Conservation (phyloP, 176 grass and related monocot genomes). For the Lolium rigidum region DNA sequence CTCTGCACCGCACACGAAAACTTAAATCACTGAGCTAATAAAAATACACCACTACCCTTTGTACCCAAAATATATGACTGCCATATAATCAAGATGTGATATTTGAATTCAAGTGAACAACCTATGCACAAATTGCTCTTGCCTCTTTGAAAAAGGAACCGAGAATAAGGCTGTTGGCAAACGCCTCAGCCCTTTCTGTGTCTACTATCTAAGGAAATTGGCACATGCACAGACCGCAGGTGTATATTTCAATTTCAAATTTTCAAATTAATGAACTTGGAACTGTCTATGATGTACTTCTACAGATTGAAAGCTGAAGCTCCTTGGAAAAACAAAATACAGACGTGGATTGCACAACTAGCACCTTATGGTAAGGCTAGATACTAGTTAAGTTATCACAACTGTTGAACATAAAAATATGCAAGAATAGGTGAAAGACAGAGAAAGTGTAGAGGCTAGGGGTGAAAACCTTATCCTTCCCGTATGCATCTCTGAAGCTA, state of each 20-base stretch:
- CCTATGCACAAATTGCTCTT: neutral
- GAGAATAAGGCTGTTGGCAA: conserved; percentile 1
- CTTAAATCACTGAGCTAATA: conserved; percentile 17
- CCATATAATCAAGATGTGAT: neutral
- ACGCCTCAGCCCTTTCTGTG: neutral
- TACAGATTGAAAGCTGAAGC: neutral
- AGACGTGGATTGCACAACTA: neutral
- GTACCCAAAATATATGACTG: neutral
- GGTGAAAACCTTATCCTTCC: conserved; percentile 70
- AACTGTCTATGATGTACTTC: neutral
- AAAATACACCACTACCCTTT: neutral
- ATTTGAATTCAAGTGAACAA: conserved; percentile 26
- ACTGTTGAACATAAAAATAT: conserved; percentile 22
- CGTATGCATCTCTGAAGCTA: conserved; percentile 54
- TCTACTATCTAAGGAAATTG: neutral
- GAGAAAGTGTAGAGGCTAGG: conserved; percentile 30
- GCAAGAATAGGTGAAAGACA: neutral
- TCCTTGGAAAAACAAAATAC: neutral
- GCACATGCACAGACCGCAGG: neutral
- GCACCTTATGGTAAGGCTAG: neutral
- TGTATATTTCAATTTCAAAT: neutral
- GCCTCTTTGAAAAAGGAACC: neutral
- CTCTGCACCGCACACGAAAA: conserved; percentile 45
- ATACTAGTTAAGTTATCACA: neutral
- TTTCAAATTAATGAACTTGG: neutral